Evolutionary conservation across 768 basidiomycete genomes (phyloP).

Genomic region (Amanita rimosa): DNA sequence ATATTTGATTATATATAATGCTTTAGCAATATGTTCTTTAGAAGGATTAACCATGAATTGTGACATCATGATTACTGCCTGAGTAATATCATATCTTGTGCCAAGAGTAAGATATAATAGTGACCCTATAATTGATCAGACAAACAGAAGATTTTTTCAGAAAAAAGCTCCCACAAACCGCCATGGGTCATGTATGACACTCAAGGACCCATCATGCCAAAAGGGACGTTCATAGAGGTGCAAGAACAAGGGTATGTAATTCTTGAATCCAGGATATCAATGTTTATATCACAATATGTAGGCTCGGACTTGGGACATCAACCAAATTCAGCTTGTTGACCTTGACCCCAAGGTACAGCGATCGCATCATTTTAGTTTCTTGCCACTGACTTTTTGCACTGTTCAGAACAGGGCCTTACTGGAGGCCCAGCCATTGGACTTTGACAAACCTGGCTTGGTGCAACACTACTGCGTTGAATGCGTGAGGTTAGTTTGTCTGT

Average conservation of each 20-base stretch:
- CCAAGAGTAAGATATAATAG: no score
- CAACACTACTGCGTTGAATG: constrained; percentile 98
- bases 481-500: constrained; percentile 65
- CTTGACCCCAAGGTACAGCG: constrained; percentile 63
- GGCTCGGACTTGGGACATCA: constrained; percentile 75
- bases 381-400: not conserved
- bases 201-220: constrained; percentile 79
- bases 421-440: constrained; percentile 79
- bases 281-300: constrained; percentile 15
- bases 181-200: constrained; percentile 74
- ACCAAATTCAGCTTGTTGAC: constrained; percentile 90
- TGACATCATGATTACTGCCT: no score
- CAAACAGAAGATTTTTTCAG: not conserved
- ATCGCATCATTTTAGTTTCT: not conserved
- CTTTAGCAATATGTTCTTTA: no score
- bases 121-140: no score
- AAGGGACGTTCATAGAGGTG: constrained; percentile 78
- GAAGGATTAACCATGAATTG: no score
- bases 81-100: no score
- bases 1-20: no score
- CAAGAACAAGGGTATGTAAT: constrained; percentile 62
- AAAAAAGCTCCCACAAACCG: not conserved
- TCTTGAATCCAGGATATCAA: not conserved
- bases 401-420: constrained; percentile 58
- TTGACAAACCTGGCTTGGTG: constrained; percentile 81